phyloP scores from a whole-genome alignment of 2,329 filamentous ascomycete genomes.

The Fusarium succisae region DNA sequence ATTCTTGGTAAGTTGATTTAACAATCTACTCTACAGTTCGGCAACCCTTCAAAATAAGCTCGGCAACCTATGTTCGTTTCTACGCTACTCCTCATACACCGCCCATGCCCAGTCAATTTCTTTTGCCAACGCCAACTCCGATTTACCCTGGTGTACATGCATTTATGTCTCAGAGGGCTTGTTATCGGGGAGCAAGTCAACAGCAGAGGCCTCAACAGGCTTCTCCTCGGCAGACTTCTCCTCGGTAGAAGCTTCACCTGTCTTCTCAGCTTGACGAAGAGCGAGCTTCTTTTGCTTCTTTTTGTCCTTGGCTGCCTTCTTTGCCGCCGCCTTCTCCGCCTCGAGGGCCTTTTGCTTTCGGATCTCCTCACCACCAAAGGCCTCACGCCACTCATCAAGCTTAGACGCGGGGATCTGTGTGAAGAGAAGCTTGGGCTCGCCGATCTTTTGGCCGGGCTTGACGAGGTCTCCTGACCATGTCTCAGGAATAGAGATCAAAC shows the following conservation, averaged over 20 bases:
- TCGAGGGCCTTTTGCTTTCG: conserved; percentile 75
- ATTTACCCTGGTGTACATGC: not conserved
- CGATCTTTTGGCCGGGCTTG: conserved; percentile 80
- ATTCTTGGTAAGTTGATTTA: conserved; percentile 36
- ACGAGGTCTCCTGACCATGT: conserved; percentile 71
- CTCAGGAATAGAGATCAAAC: conserved; percentile 67
- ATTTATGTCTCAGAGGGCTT: conserved; percentile 32
- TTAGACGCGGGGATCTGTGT: conserved; percentile 84
- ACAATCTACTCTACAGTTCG: conserved; percentile 36
- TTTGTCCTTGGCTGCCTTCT: conserved; percentile 60
- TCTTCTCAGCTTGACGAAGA: conserved; percentile 33
- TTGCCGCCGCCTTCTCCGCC: conserved; percentile 59
- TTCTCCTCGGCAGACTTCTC: conserved; percentile 28
- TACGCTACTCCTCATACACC: conserved; percentile 12
- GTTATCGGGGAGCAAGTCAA: conserved; percentile 30
- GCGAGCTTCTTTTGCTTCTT: conserved; percentile 57
- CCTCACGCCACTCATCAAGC: conserved; percentile 82
- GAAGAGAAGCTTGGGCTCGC: conserved; percentile 82
- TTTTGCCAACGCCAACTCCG: conserved; percentile 3
- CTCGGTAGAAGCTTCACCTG: conserved; percentile 14
- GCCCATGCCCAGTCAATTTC: not conserved
- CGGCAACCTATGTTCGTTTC: conserved; percentile 11
- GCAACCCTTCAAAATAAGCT: conserved; percentile 17
- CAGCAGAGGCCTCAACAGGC: conserved; percentile 30
- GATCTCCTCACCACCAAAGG: conserved; percentile 72